phyloP scores from a whole-genome alignment of 192 early-diverging fungal species.

The Coemansia sp. region DNA sequence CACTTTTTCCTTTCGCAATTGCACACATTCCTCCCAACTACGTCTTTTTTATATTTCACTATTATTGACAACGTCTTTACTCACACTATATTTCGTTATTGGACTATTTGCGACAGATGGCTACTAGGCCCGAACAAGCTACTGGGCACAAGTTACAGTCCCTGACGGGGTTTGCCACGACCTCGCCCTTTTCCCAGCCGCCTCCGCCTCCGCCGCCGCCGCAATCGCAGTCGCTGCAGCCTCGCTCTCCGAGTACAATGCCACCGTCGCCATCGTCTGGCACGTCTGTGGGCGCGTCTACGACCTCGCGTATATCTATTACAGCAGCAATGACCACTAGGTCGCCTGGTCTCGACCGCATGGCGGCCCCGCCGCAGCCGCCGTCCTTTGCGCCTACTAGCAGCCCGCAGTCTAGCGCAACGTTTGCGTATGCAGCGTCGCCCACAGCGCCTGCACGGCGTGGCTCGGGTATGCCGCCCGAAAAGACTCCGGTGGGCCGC shows the following conservation, averaged over 20 bases:
- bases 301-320: neutral
- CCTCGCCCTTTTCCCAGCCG: conserved; percentile 53
- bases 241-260: conserved; percentile 7
- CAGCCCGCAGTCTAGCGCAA: neutral
- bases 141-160: conserved; percentile 39
- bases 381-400: conserved; percentile 6
- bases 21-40: neutral
- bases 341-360: neutral
- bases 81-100: neutral
- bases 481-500: conserved; percentile 48
- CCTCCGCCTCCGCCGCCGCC: conserved; percentile 21
- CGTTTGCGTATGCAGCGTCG: neutral
- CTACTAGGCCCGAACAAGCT: conserved; percentile 37
- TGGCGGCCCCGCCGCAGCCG: neutral
- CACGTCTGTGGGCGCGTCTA: conserved; percentile 4
- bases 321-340: neutral
- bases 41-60: neutral
- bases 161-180: conserved; percentile 25
- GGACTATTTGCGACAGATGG: conserved; percentile 13
- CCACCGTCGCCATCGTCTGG: conserved; percentile 1
- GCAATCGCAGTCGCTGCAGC: conserved; percentile 8
- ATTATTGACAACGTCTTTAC: conserved; percentile 10
- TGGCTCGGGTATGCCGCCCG: conserved; percentile 20
- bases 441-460: conserved; percentile 1
- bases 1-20: conserved; percentile 4